A percentile compares a stretch with the other conserved stretches of the same genome.
Conservation (phyloP, 2,329 filamentous ascomycete genomes). For the Xylaria sp. region DNA sequence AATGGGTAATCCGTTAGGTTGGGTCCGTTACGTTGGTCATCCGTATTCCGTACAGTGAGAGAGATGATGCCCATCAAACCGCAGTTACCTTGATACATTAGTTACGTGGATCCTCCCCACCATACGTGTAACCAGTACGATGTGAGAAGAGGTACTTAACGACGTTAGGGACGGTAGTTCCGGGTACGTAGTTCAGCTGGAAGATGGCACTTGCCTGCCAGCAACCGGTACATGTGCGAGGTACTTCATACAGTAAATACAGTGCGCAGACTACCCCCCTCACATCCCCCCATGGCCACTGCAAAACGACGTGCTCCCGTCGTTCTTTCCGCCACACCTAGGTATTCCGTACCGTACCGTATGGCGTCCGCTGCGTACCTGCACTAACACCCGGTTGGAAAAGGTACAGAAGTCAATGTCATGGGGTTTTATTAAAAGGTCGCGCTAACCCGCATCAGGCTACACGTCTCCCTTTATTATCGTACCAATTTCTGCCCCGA, state of each 20-base stretch:
- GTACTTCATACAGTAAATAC: not conserved
- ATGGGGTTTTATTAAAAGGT: constrained; percentile 11
- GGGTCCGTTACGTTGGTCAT: not conserved
- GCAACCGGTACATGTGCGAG: not conserved
- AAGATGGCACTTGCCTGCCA: not conserved
- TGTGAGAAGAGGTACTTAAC: not conserved
- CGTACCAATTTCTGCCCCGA: constrained; percentile 20
- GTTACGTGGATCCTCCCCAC: not conserved
- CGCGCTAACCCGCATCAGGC: constrained; percentile 22
- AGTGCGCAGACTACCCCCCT: not conserved
- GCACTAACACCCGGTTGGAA: not conserved
- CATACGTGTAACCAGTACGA: not conserved
- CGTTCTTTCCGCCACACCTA: no score
- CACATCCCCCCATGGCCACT: no score
- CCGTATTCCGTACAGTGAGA: not conserved
- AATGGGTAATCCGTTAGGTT: not conserved
- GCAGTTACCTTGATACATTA: not conserved
- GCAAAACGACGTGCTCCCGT: no score
- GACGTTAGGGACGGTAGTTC: no score
- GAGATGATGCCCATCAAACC: not conserved
- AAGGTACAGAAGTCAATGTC: not conserved
- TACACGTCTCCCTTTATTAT: constrained; percentile 28
- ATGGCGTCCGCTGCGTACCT: not conserved
- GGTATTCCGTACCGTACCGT: not conserved
- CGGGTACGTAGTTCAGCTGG: no score